These are phyloP conservation scores for Pleoardoris graminearum DNA, from an alignment of 2,329 filamentous ascomycete species.

Conservation along the genomic window DNA sequence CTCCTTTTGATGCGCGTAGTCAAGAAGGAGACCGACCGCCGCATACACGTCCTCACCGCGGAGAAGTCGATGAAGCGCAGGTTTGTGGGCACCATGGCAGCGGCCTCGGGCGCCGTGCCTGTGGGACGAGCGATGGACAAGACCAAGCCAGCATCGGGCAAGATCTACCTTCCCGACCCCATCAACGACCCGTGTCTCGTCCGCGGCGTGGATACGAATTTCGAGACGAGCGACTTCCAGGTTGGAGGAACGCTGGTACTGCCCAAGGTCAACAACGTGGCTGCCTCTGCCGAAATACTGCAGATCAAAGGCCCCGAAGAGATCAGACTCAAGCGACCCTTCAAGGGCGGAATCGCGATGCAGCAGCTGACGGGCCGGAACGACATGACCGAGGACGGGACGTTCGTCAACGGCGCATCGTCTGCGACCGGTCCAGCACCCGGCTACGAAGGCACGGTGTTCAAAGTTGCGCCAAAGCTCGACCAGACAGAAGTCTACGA, in stretches of 20 bases:
- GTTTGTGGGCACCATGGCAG: constrained; percentile 86
- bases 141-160: constrained; percentile 77
- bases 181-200: constrained; percentile 81
- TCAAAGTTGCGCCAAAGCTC: constrained; percentile 87
- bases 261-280: constrained; percentile 78
- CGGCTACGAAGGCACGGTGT: constrained; percentile 74
- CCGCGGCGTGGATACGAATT: constrained; percentile 79
- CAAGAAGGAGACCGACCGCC: constrained; percentile 81
- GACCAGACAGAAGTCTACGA: constrained; percentile 94
- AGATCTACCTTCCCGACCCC: constrained; percentile 86
- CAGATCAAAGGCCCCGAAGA: constrained; percentile 81
- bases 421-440: constrained; percentile 58
- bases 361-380: constrained; percentile 80
- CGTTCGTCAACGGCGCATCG: constrained; percentile 59
- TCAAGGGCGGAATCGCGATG: constrained; percentile 75
- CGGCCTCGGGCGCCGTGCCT: constrained; percentile 85
- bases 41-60: constrained; percentile 89
- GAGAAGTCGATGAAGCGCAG: constrained; percentile 90
- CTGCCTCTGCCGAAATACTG: constrained; percentile 81
- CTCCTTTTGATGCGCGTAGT: constrained; percentile 91
- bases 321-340: constrained; percentile 82
- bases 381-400: constrained; percentile 69
- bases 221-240: constrained; percentile 60
- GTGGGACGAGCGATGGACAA: constrained; percentile 89
- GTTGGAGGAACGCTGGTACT: constrained; percentile 81